A percentile compares a stretch with the other conserved stretches of the same genome.
Evolutionary conservation across 176 grass and related monocot species (phyloP).

Genomic region (Dactylis glomerata): DNA sequence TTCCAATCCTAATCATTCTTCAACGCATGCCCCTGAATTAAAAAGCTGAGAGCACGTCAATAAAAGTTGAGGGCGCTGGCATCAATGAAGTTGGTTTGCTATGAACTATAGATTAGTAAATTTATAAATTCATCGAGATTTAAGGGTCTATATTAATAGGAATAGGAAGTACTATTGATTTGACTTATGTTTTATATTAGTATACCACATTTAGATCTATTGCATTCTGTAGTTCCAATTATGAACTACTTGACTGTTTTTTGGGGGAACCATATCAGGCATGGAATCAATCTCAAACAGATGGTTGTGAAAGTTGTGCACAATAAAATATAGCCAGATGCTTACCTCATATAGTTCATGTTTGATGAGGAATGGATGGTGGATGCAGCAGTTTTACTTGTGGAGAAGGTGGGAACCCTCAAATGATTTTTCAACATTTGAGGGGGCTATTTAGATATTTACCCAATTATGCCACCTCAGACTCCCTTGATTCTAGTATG

Average conservation of each 20-base stretch:
- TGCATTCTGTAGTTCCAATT: not conserved
- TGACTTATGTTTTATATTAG: not conserved
- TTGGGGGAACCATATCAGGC: not conserved
- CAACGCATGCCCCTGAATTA: not conserved
- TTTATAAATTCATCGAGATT: not conserved
- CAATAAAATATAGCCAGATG: not conserved
- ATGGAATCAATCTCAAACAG: not conserved
- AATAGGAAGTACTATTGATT: not conserved
- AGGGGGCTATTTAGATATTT: not conserved
- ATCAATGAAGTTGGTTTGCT: not conserved
- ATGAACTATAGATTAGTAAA: not conserved
- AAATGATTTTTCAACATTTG: not conserved
- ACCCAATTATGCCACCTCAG: not conserved
- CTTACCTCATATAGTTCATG: not conserved
- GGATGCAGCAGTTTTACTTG: not conserved
- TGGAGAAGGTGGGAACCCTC: not conserved
- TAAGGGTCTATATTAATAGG: not conserved
- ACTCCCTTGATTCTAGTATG: not conserved
- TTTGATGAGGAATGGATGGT: not conserved
- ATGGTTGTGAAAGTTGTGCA: not conserved
- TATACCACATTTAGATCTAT: not conserved
- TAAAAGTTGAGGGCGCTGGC: not conserved
- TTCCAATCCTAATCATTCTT: not conserved
- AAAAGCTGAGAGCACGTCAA: not conserved
- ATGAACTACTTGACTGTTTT: not conserved